phyloP scores from a whole-genome alignment of 345 rosid species.

The Populus pruinosa region DNA sequence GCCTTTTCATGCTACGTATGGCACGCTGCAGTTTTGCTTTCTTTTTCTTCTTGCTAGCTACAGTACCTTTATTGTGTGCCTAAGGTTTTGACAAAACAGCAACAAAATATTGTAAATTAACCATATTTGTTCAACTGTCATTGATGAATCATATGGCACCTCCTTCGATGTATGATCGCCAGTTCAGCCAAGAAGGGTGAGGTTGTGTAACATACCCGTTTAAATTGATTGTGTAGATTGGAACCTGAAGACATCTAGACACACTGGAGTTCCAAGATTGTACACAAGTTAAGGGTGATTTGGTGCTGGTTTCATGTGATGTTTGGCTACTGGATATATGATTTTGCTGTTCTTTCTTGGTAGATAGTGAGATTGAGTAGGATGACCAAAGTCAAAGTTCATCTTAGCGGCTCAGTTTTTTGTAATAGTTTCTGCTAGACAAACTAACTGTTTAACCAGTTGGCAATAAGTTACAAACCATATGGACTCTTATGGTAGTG shows the following conservation, averaged over 20 bases:
- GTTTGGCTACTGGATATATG: neutral
- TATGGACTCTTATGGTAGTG: neutral
- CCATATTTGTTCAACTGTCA: neutral
- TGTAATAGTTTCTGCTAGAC: neutral
- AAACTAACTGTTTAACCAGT: neutral
- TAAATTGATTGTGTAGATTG: neutral
- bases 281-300: neutral
- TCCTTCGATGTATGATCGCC: neutral
- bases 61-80: slow-evolving; percentile 82
- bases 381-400: neutral
- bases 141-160: neutral
- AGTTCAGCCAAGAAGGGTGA: neutral
- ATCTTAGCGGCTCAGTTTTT: neutral
- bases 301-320: neutral
- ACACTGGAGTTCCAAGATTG: too few species aligned
- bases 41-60: slow-evolving; percentile 92
- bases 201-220: neutral
- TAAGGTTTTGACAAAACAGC: slow-evolving; percentile 25
- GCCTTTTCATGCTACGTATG: slow-evolving; percentile 67
- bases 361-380: neutral
- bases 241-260: neutral
- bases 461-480: neutral
- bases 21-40: slow-evolving; percentile 90
- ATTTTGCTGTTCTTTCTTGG: neutral
- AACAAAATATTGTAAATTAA: neutral